Evolutionary conservation across 2,329 filamentous ascomycete species (phyloP).

Genomic region (Bertia moriformis): DNA sequence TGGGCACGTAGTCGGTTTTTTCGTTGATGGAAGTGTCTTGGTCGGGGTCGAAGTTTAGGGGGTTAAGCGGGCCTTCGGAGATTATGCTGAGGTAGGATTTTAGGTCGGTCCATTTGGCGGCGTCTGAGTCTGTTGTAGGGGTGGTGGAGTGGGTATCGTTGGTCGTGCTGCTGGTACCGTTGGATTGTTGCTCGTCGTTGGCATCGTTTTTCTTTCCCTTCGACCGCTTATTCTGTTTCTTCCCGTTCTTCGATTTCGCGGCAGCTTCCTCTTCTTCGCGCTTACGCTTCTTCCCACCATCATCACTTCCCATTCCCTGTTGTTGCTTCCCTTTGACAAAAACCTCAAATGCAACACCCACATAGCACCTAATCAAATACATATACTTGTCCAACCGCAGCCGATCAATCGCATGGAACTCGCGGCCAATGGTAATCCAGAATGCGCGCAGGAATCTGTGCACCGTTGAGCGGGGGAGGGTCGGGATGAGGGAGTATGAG

Average conservation of each 20-base stretch:
- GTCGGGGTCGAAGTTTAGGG: constrained; percentile 1
- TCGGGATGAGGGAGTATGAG: constrained; percentile 31
- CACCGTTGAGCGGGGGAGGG: constrained; percentile 24
- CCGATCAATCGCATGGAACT: constrained; percentile 27
- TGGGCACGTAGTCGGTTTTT: neutral
- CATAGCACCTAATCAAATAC: constrained; percentile 40
- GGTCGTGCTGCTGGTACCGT: neutral
- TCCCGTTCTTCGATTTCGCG: neutral
- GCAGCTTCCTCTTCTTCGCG: constrained; percentile 6
- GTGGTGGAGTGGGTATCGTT: too few relatives aligned
- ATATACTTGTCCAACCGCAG: constrained; percentile 47
- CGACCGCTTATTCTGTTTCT: neutral
- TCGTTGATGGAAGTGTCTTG: neutral
- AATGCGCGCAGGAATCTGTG: constrained; percentile 25
- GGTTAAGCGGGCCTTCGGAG: neutral
- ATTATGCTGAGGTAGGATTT: neutral
- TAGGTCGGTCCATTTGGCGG: neutral
- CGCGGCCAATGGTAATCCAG: constrained; percentile 28
- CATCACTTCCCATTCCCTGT: neutral
- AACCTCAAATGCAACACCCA: constrained; percentile 32
- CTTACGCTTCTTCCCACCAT: constrained; percentile 5
- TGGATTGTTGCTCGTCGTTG: neutral
- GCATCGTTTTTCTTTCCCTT: neutral
- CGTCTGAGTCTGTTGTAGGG: too few relatives aligned
- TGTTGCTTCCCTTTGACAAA: constrained; percentile 7